Evolutionary conservation across 805 yeast genomes (phyloP).

Genomic region (Ogataea sp.): DNA sequence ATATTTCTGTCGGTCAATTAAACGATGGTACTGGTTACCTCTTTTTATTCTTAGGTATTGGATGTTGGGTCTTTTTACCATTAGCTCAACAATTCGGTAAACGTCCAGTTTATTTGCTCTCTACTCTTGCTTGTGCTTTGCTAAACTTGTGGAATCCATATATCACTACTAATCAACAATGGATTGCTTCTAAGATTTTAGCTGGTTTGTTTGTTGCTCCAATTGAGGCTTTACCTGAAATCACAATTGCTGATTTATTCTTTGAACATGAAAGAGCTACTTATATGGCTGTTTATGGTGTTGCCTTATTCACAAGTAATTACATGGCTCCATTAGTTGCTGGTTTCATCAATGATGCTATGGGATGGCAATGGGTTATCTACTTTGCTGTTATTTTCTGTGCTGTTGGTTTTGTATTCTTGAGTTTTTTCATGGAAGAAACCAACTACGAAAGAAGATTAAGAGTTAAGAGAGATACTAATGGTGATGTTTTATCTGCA

Average conservation of each 20-base stretch:
- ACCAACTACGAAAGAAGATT: constrained; percentile 35
- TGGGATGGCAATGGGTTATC: constrained; percentile 49
- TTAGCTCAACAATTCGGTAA: constrained; percentile 31
- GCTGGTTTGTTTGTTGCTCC: constrained; percentile 27
- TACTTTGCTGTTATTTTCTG: constrained; percentile 39
- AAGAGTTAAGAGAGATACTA: constrained; percentile 16
- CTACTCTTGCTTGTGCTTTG: constrained; percentile 21
- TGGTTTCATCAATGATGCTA: constrained; percentile 42
- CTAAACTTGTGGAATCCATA: constrained; percentile 28
- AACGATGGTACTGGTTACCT: constrained; percentile 31
- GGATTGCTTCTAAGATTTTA: constrained; percentile 23
- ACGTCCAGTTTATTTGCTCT: constrained; percentile 27
- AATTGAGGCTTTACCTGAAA: constrained; percentile 41
- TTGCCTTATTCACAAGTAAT: constrained; percentile 45
- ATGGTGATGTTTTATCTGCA: constrained; percentile 14
- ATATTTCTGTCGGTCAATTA: constrained; percentile 23
- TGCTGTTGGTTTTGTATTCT: constrained; percentile 30
- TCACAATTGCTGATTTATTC: constrained; percentile 39
- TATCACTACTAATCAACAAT: constrained; percentile 21
- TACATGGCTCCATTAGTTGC: constrained; percentile 54
- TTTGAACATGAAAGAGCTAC: constrained; percentile 44
- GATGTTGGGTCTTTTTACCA: constrained; percentile 29
- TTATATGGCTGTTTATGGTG: constrained; percentile 42
- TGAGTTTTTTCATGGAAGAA: constrained; percentile 45
- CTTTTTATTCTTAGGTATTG: constrained; percentile 33